Evolutionary conservation across 306 rosid species (phyloP), one percentile per base, ranked within the genome.

Genomic region (Canavalia ensiformis): DNA sequence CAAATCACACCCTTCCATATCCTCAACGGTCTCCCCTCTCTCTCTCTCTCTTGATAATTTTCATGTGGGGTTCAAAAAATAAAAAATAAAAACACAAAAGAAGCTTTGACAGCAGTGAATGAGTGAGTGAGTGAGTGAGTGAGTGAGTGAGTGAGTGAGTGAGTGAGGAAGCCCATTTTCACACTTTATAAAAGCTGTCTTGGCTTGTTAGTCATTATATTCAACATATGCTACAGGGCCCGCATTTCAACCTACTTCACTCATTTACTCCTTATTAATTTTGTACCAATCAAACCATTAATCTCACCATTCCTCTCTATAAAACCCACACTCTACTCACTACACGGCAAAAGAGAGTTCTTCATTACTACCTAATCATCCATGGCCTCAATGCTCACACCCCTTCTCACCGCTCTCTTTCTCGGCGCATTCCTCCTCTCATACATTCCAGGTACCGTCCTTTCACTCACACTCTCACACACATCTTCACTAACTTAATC

Each of bases 341-440:
- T 55, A n/a, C 8, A 1, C 2, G 4, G 52, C 52, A 47, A 47
- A 47, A 47, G 13, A 47, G 0, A 47, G 41, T 5, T 2, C 25
- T 25, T 11, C 6, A 28, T 37, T 12, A 58, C 12, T 33, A 5
- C 37, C 2, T 58, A 33, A 10, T 28, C 62, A 33, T 8, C 83
- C 83, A 89, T 83, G 93, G 87, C 87, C 6, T 57, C 80, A 3
- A 41, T 65, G 47, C 88, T 67, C 13, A 72, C 46, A 28, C 60
- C 75, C 65, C 30, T 72, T 33, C 72, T 92, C 67, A 18, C 83
- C 63, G 78, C 87, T 68, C 9, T 78, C 42, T 83, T 92, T 78
- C 13, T 18, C 79, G 2, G 58, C 30, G 12, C 6, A 2, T 39
- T 88, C 84, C 41, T 89, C 34, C 6, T 76, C 34, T 66, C 11